Conservation (phyloP, 495 filamentous ascomycete species). For the Parathielavia appendiculata region DNA sequence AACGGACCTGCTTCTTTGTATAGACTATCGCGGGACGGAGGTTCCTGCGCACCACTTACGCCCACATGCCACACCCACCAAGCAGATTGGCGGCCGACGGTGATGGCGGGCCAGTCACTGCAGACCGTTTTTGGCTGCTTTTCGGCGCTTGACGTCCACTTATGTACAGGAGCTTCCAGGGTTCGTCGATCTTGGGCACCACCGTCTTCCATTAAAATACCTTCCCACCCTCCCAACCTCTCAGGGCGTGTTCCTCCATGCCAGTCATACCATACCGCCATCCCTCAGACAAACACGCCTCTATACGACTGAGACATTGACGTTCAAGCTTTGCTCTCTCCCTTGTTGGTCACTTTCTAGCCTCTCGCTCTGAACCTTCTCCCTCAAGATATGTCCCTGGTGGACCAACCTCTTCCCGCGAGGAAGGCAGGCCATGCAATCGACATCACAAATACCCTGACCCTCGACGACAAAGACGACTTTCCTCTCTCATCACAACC, state of each 20-base stretch:
- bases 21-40: conserved; percentile 4
- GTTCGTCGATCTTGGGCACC: conserved; percentile 16
- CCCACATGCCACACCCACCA: not conserved
- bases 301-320: conserved; percentile 18
- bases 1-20: conserved; percentile 12
- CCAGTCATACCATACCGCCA: conserved; percentile 7
- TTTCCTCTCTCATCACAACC: conserved; percentile 13
- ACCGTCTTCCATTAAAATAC: conserved; percentile 22
- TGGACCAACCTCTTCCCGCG: conserved; percentile 17
- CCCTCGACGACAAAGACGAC: conserved; percentile 14
- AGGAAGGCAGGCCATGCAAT: conserved; percentile 14
- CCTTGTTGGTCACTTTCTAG: not conserved
- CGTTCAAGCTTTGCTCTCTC: not conserved
- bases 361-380: not conserved
- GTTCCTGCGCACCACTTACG: conserved; percentile 10
- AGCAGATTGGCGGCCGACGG: conserved; percentile 2
- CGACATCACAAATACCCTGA: conserved; percentile 13
- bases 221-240: conserved; percentile 20
- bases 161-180: not conserved
- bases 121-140: conserved; percentile 21
- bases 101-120: conserved; percentile 18
- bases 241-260: conserved; percentile 5
- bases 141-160: conserved; percentile 14
- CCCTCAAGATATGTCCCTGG: conserved; percentile 22
- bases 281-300: conserved; percentile 10